Percentiles rank a stretch among this genome's conserved stretches.
Conservation (phyloP, 192 early-diverging fungal species). For the Gaertneriomyces semiglobifer region DNA sequence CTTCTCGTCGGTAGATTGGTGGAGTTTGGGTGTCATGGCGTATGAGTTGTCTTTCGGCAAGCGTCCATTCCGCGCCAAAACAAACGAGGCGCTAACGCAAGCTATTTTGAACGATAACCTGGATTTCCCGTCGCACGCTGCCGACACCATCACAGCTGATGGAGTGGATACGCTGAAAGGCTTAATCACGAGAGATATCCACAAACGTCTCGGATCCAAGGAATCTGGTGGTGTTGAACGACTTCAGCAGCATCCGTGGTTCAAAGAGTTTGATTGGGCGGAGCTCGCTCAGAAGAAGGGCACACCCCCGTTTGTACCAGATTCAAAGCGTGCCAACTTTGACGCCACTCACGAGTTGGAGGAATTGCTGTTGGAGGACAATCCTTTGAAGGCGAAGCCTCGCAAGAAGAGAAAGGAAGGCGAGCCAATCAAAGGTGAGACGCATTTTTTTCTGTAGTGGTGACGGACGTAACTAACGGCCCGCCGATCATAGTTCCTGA, state of each 20-base stretch:
- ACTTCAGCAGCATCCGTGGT: conserved; percentile 77
- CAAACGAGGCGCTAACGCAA: conserved; percentile 67
- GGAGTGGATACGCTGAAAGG: conserved; percentile 20
- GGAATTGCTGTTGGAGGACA: conserved; percentile 94
- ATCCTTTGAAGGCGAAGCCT: conserved; percentile 80
- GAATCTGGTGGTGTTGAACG: conserved; percentile 66
- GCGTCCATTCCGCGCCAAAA: conserved; percentile 77
- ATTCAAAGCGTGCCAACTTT: conserved; percentile 88
- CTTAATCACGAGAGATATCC: conserved; percentile 60
- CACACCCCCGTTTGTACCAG: conserved; percentile 76
- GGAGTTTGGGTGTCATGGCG: conserved; percentile 76
- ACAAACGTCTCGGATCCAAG: conserved; percentile 69
- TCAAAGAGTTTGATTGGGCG: conserved; percentile 73
- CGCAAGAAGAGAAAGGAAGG: conserved; percentile 53
- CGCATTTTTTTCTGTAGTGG: conserved; percentile 10
- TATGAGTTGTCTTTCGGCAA: conserved; percentile 76
- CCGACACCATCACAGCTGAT: conserved; percentile 10
- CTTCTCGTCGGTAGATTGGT: conserved; percentile 62
- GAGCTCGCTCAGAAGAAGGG: conserved; percentile 67
- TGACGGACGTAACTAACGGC: conserved; percentile 1
- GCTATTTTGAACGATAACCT: conserved; percentile 69
- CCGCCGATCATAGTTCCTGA: conserved; percentile 12
- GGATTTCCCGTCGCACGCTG: conserved; percentile 59
- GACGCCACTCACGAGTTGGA: conserved; percentile 95
- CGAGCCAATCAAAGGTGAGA: conserved; percentile 30